These are phyloP conservation scores for Paraphoma chrysanthemicola DNA, from an alignment of 2,329 filamentous ascomycete species.

Conservation along the genomic window DNA sequence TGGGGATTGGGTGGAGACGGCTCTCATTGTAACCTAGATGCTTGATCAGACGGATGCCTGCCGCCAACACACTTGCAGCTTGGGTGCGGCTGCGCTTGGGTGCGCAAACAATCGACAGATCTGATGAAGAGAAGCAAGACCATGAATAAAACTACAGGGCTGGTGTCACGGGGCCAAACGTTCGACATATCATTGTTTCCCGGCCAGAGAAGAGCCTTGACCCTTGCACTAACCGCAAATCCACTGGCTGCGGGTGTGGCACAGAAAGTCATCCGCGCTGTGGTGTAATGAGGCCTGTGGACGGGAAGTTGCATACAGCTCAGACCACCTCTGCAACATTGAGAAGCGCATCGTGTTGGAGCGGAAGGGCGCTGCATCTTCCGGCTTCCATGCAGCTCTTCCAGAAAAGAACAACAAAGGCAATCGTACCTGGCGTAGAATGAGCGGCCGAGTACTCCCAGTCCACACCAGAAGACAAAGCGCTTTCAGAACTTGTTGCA, in stretches of 20 bases:
- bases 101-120: conserved; percentile 32
- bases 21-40: conserved; percentile 39
- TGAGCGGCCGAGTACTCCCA: neutral
- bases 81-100: conserved; percentile 27
- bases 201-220: conserved; percentile 20
- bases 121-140: conserved; percentile 11
- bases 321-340: conserved; percentile 11
- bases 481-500: neutral
- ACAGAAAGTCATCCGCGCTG: conserved; percentile 30
- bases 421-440: neutral
- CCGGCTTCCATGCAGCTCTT: conserved; percentile 28
- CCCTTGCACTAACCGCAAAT: conserved; percentile 21
- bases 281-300: conserved; percentile 14
- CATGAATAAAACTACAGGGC: conserved; percentile 12
- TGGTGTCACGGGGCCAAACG: conserved; percentile 22
- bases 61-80: conserved; percentile 42
- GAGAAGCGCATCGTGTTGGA: conserved; percentile 22
- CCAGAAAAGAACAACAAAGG: conserved; percentile 16
- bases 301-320: conserved; percentile 34
- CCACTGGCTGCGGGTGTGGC: conserved; percentile 19
- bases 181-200: conserved; percentile 13
- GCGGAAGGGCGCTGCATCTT: conserved; percentile 9
- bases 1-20: conserved; percentile 28
- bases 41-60: conserved; percentile 30
- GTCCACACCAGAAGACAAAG: neutral